These are phyloP conservation scores for Penicillium sp. DNA, from an alignment of 2,329 filamentous ascomycete genomes.

Conservation along the genomic window DNA sequence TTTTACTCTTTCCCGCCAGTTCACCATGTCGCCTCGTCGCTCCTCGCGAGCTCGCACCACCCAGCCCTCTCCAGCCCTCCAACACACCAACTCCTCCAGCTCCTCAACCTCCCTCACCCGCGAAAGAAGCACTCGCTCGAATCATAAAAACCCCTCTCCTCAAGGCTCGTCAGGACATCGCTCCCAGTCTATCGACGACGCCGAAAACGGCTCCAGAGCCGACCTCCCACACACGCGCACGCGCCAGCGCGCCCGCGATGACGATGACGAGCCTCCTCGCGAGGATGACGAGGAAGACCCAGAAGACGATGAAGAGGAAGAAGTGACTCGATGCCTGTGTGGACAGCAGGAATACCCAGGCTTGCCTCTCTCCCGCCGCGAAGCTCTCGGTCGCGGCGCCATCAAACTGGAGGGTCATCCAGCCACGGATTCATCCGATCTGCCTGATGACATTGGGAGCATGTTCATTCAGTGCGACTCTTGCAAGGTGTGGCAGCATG, in stretches of 20 bases:
- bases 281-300: conserved; percentile 63
- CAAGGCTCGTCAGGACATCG: conserved; percentile 67
- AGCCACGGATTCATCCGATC: conserved; percentile 59
- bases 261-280: conserved; percentile 55
- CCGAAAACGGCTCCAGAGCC: conserved; percentile 49
- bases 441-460: conserved; percentile 83
- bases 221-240: conserved; percentile 71
- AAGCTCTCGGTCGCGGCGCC: conserved; percentile 51
- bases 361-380: conserved; percentile 60
- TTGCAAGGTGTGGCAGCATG: conserved; percentile 98
- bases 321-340: conserved; percentile 93
- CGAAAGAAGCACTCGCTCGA: conserved; percentile 71
- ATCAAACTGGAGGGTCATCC: conserved; percentile 58
- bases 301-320: conserved; percentile 76
- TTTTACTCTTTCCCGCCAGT: background rate
- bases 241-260: conserved; percentile 73
- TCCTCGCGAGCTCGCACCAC: conserved; percentile 85
- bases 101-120: conserved; percentile 69
- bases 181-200: conserved; percentile 56
- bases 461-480: conserved; percentile 98
- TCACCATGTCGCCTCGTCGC: conserved; percentile 70
- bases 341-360: conserved; percentile 94
- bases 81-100: conserved; percentile 75
- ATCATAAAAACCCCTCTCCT: conserved; percentile 69
- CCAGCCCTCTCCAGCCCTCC: conserved; percentile 66